These are phyloP conservation scores for Tetrastigma voinierianum DNA, from an alignment of 164 flowering plant species.

Conservation along the genomic window DNA sequence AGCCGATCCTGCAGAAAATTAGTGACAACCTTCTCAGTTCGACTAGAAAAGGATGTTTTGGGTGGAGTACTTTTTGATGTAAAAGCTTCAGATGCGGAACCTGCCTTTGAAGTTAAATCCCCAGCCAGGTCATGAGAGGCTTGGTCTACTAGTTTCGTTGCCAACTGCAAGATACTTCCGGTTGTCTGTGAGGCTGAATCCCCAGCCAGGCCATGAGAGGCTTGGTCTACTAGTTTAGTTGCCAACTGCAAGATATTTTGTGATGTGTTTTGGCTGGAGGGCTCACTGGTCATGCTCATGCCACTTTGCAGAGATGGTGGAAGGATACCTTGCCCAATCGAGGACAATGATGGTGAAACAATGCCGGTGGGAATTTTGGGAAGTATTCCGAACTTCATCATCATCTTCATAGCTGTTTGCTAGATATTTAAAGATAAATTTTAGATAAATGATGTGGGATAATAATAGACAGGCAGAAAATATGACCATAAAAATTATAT, in stretches of 20 bases:
- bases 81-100: constrained; percentile 19
- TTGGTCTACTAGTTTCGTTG: constrained; percentile 26
- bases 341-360: no score
- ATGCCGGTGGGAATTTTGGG: constrained; percentile 36
- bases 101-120: constrained; percentile 14
- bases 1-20: constrained; percentile 56
- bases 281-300: constrained; percentile 25
- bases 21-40: constrained; percentile 63
- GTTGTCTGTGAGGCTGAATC: no score
- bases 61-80: constrained; percentile 27
- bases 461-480: neutral
- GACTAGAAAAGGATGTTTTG: constrained; percentile 37
- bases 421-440: constrained; percentile 21
- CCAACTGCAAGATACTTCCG: constrained; percentile 32
- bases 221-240: constrained; percentile 25
- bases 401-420: constrained; percentile 58
- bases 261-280: constrained; percentile 35
- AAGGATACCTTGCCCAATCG: constrained; percentile 38
- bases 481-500: constrained; percentile 12
- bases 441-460: constrained; percentile 10
- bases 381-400: constrained; percentile 54
- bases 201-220: constrained; percentile 22
- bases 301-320: constrained; percentile 52
- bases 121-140: constrained; percentile 21
- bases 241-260: constrained; percentile 33